Evolutionary conservation across 345 rosid genomes (phyloP).

Genomic region (Eucalyptus brandiana): DNA sequence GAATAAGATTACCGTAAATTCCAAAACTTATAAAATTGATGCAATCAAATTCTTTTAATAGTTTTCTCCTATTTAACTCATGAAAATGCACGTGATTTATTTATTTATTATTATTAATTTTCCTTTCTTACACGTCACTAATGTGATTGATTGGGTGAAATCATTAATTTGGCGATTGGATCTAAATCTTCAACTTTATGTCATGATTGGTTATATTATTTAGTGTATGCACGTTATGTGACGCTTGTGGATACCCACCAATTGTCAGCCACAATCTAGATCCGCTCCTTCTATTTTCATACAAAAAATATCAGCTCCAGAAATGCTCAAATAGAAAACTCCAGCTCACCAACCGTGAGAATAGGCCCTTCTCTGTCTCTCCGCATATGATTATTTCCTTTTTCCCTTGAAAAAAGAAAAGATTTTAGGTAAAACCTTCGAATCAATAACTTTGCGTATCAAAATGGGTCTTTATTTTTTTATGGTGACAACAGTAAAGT

Average conservation of each 20-base stretch:
- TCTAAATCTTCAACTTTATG: not conserved
- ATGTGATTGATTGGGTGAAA: not conserved
- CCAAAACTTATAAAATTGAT: no score
- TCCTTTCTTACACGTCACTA: accelerated
- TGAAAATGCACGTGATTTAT: not conserved
- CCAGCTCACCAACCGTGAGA: not conserved
- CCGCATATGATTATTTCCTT: not conserved
- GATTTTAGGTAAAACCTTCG: not conserved
- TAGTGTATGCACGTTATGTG: not conserved
- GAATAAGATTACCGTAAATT: no score
- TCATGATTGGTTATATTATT: not conserved
- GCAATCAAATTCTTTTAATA: no score
- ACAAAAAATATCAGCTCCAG: not conserved
- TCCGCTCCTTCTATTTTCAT: not conserved
- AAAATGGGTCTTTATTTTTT: not conserved
- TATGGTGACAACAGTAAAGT: not conserved
- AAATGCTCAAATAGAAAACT: not conserved
- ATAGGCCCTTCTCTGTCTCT: not conserved
- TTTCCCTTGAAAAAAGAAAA: not conserved
- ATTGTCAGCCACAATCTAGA: not conserved
- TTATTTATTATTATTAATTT: no score
- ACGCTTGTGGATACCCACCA: not conserved
- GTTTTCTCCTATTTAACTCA: not conserved
- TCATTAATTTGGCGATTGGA: not conserved
- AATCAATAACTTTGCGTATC: not conserved